Percentiles rank a stretch among this genome's conserved stretches.
phyloP scores from a whole-genome alignment of 1,284 basidiomycete genomes.

The Ceratorhiza oryzae-sativae region DNA sequence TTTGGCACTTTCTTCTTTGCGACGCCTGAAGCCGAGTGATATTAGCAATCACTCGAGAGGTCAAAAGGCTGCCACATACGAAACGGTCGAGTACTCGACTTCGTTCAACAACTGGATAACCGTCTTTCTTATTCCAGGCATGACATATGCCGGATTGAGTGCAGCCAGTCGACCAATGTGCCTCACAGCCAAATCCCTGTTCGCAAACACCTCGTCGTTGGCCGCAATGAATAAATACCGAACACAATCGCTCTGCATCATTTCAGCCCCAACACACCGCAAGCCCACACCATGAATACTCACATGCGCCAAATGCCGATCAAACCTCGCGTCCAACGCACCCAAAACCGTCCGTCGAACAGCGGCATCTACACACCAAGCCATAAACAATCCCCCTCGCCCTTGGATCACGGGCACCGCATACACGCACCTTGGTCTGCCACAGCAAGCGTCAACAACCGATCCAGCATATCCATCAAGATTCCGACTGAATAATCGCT shows the following conservation, averaged over 20 bases:
- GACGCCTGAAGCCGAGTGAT: not conserved
- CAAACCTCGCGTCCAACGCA: conserved; percentile 92
- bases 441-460: conserved; percentile 30
- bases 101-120: conserved; percentile 97
- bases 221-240: conserved; percentile 96
- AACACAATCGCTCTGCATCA: conserved; percentile 77
- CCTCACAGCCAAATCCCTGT: conserved; percentile 87
- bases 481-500: conserved; percentile 34
- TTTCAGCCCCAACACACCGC: not conserved
- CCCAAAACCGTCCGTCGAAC: conserved; percentile 89
- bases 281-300: not conserved
- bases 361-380: conserved; percentile 64
- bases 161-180: conserved; percentile 94
- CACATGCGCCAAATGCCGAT: conserved; percentile 97
- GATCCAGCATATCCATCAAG: conserved; percentile 33
- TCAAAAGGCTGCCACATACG: conserved; percentile 54
- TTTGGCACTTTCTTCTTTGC: conserved; percentile 36
- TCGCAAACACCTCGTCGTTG: conserved; percentile 96
- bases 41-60: not conserved
- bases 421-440: conserved; percentile 30
- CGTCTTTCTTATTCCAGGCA: conserved; percentile 96
- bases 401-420: not conserved
- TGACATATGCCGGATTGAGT: conserved; percentile 98
- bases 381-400: not conserved
- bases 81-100: conserved; percentile 93